Base-by-base conservation (phyloP, 371 early-diverging fungal genomes). In the Funneliformis caledonium region DNA sequence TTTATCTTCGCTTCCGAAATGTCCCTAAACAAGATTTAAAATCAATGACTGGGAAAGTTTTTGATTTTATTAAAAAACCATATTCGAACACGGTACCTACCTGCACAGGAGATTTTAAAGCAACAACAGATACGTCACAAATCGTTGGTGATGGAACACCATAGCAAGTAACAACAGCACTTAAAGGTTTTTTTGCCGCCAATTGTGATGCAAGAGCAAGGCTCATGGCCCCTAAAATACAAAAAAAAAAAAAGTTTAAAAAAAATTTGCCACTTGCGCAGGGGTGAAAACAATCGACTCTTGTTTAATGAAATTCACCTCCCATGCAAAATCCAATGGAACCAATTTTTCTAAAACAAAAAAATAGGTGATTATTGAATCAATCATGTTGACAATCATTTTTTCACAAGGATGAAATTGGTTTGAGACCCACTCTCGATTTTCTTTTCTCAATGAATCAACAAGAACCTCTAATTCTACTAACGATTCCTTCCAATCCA, bases 261-360 rank as follows among this genome's bases (percentile, higher is more conserved):
- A 52, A 19, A 52, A 56, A 56, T 37, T 37, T 37, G 2, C 37
- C 3, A 37, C 37, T 37, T 37, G 1, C 37, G 3, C 37, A 56
- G 19, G 19, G 14, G 47, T 7, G 47, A 7, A 1, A 22, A 11
- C 10, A 11, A n/a, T 11, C 14, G 11, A 65, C 26, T 12, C 8
- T 2, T 42, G 26, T 7, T 4, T 33, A 31, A 33, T 86, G 84
- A 5, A 89, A 70, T 4, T 86, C 89, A 60, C 90, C 91, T 16
- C 91, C 91, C 89, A 90, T 89, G 75, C 89, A 89, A 73, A 89
- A 89, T 5, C 88, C 88, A 62, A 88, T 86, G 9, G 85, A 78
- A 0, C 87, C 88, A 64, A 88, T 83, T 37, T 86, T 73, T 26
- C 86, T 86, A 80, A 8, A 33, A 37, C 43, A 16, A 64, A 37